Base-by-base conservation (phyloP, 345 rosid species). In the Euphorbia pulcherrima region DNA sequence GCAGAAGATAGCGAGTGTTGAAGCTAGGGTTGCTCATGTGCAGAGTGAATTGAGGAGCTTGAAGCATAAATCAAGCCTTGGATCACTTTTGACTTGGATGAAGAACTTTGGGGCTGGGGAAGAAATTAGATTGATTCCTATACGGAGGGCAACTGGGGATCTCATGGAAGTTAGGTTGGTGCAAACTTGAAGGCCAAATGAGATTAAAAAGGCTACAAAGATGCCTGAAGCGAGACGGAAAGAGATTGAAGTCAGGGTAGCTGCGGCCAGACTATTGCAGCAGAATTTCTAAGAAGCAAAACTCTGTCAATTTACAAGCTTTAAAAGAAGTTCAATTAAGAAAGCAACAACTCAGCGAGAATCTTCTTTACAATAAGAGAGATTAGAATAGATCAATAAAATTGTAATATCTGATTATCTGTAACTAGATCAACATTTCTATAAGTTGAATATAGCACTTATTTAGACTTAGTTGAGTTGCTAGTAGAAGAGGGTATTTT, bases 171-270 rank as follows among this genome's bases (percentile, higher is more conserved):
- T 78, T 77, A 82, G 87, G 80, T 76, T 83, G 68, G 79, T 85
- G 65, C 92, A 86, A 72, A 50, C 85, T 18, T 85, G 90, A 81
- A 85, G 96, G 74, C 93, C 96, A 0, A 89, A 94, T 66, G 99
- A 94, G 86, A 89, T 94, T 73, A 91, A 87, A 78, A 94, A 89
- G 72, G 97, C 96, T 30, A 83, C 86, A 20, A 94, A 94, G 85
- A 89, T 97, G 8, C 86, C 77, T 11, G 99, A 94, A 75, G 99
- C 91, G 80, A 79, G 77, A 72, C 82, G 97, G 84, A 89, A 94
- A 72, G 99, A 89, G 88, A 84, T 91, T 76, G 99, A 94, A 80
- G 99, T 94, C 62, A 82, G 88, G 81, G 97, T 94, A 35, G 96
- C 97, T 54, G 97, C 99, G 16, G 93, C 90, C 33, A 83, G 88